Evolutionary conservation across 106 monocot species (phyloP).

Genomic region (Triglochin maritima): DNA sequence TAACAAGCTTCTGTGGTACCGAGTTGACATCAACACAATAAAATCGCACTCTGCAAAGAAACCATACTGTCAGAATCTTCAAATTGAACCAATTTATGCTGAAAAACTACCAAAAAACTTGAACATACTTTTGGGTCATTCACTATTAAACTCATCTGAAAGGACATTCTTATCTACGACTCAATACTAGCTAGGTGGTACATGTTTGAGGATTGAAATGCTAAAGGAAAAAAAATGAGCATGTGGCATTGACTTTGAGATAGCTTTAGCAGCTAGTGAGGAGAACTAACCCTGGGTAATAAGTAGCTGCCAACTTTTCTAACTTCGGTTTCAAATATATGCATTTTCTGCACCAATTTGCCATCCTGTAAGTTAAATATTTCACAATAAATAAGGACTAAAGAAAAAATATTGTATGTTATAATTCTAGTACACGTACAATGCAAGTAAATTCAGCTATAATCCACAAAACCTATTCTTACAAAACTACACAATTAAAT

Average conservation of each 20-base stretch:
- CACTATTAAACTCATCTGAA: no score
- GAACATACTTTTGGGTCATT: no score
- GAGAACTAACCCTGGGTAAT: conserved; percentile 66
- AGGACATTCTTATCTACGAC: no score
- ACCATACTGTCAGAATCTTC: not conserved
- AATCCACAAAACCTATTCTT: not conserved
- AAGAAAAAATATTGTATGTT: not conserved
- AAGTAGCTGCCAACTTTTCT: conserved; percentile 81
- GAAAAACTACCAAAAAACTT: no score
- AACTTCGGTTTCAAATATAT: conserved; percentile 98
- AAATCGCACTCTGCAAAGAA: conserved; percentile 58
- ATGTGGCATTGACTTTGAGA: not conserved
- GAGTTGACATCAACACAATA: conserved; percentile 78
- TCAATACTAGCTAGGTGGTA: no score
- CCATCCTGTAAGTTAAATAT: conserved; percentile 50
- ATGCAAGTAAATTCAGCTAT: not conserved
- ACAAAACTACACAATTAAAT: not conserved
- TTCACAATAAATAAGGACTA: not conserved
- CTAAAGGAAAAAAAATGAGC: not conserved
- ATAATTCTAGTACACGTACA: not conserved
- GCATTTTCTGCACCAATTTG: conserved; percentile 98
- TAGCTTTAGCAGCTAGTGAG: not conserved
- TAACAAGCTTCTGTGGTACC: conserved; percentile 81
- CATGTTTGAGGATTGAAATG: not conserved
- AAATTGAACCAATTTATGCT: not conserved